Conservation (phyloP, 2,329 filamentous ascomycete genomes). For the Albophoma yamanashiensis region DNA sequence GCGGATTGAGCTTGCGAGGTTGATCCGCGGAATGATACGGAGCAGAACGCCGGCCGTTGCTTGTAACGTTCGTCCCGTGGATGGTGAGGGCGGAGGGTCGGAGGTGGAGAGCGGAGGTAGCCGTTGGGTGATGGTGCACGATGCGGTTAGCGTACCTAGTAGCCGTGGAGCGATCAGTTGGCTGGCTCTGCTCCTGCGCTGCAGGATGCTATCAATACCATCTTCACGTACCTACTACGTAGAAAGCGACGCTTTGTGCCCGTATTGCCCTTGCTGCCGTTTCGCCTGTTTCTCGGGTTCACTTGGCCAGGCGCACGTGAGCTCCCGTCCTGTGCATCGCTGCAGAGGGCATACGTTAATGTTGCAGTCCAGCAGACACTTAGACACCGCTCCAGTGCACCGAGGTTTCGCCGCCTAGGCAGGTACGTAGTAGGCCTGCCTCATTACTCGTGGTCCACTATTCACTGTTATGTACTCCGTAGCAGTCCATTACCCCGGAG, state of each 20-base stretch:
- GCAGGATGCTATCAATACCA: neutral
- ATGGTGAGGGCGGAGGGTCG: neutral
- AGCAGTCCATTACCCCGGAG: neutral
- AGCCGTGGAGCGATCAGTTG: no score
- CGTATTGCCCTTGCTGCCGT: no score
- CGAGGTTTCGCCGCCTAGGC: neutral
- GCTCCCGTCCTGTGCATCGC: neutral
- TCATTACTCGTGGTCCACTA: neutral
- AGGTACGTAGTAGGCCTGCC: no score
- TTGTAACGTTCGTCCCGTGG: neutral
- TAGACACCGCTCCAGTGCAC: neutral
- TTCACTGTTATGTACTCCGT: no score
- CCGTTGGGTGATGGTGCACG: neutral
- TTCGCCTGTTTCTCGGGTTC: neutral
- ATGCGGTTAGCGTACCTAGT: no score
- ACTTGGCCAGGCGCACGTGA: neutral
- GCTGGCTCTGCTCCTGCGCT: neutral
- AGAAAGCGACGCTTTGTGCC: neutral
- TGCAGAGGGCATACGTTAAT: neutral
- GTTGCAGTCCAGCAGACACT: neutral
- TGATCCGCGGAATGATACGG: neutral
- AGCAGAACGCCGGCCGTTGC: neutral
- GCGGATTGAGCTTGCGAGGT: neutral
- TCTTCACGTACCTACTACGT: neutral
- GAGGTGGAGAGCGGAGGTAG: neutral